A percentile compares a stretch with the other conserved stretches of the same genome.
phyloP scores from a whole-genome alignment of 169 alveolate species.

The Plasmodium billcollinsi region DNA sequence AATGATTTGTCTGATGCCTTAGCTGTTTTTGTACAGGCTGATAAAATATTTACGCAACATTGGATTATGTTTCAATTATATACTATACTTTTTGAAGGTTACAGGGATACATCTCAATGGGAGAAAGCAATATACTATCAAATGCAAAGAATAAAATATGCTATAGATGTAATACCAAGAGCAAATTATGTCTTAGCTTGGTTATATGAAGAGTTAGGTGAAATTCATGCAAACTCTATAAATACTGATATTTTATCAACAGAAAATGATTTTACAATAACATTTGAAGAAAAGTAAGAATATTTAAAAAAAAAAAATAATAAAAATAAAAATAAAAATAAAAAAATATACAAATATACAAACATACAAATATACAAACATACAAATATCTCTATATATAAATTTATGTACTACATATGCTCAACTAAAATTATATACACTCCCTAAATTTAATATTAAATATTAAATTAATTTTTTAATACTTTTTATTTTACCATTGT shows the following conservation, averaged over 20 bases:
- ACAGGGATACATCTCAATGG: slow-evolving; percentile 78
- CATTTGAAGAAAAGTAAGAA: slow-evolving; percentile 70
- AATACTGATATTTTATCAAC: slow-evolving; percentile 75
- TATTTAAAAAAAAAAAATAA: neutral
- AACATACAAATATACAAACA: neutral
- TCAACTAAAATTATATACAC: no score
- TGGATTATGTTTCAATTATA: slow-evolving; percentile 83
- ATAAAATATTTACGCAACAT: slow-evolving; percentile 84
- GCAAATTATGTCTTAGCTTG: slow-evolving; percentile 89
- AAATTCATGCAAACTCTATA: slow-evolving; percentile 77
- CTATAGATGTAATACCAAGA: slow-evolving; percentile 81
- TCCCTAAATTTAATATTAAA: no score
- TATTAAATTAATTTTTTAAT: neutral
- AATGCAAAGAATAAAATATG: slow-evolving; percentile 79
- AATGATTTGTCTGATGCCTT: slow-evolving; percentile 80
- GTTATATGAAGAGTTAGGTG: slow-evolving; percentile 90
- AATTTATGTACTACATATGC: neutral
- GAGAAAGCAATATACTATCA: slow-evolving; percentile 79
- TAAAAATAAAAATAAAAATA: neutral
- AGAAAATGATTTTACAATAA: slow-evolving; percentile 57
- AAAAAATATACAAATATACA: neutral
- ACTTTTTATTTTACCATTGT: neutral
- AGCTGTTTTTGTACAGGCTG: slow-evolving; percentile 81
- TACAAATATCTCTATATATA: neutral
- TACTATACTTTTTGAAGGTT: slow-evolving; percentile 82